Conservation (phyloP, 2,329 filamentous ascomycete species). For the Cordyceps militaris region DNA sequence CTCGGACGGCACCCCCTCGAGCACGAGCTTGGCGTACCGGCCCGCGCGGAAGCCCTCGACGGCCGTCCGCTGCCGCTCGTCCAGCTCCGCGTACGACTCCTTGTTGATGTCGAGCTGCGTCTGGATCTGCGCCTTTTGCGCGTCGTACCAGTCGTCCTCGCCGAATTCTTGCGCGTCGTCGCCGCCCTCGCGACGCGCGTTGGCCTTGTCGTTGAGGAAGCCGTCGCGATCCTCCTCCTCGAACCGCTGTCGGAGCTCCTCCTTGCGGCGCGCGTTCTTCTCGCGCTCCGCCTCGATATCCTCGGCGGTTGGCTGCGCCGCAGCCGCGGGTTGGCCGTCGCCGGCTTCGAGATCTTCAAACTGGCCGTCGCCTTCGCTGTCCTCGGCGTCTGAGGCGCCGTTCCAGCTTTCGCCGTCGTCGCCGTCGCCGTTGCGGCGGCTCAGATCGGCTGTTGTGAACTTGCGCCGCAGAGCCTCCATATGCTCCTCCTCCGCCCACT, state of each 20-base stretch:
- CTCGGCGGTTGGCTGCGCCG: slow-evolving; percentile 37
- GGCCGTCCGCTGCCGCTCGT: slow-evolving; percentile 71
- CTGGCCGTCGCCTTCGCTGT: slow-evolving; percentile 45
- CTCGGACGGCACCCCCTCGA: slow-evolving; percentile 84
- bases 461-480: slow-evolving; percentile 66
- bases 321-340: slow-evolving; percentile 28
- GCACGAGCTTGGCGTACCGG: slow-evolving; percentile 84
- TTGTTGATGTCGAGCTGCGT: slow-evolving; percentile 97
- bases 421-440: slow-evolving; percentile 25
- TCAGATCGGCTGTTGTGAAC: slow-evolving; percentile 64
- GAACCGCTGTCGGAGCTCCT: slow-evolving; percentile 88
- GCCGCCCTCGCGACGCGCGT: slow-evolving; percentile 62
- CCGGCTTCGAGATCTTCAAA: slow-evolving; percentile 55
- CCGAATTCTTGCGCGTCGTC: slow-evolving; percentile 69
- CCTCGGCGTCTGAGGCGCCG: slow-evolving; percentile 43
- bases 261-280: slow-evolving; percentile 84
- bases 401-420: slow-evolving; percentile 48
- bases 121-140: slow-evolving; percentile 88
- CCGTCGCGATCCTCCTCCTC: slow-evolving; percentile 98
- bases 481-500: slow-evolving; percentile 76
- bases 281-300: slow-evolving; percentile 81
- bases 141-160: slow-evolving; percentile 98
- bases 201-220: slow-evolving; percentile 81
- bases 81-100: slow-evolving; percentile 80
- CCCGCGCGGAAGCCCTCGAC: slow-evolving; percentile 90